A percentile compares a stretch with the other conserved stretches of the same genome.
These are phyloP conservation scores for Suaeda aralocaspica DNA, from an alignment of 148 eudicot genomes.

Conservation along the genomic window DNA sequence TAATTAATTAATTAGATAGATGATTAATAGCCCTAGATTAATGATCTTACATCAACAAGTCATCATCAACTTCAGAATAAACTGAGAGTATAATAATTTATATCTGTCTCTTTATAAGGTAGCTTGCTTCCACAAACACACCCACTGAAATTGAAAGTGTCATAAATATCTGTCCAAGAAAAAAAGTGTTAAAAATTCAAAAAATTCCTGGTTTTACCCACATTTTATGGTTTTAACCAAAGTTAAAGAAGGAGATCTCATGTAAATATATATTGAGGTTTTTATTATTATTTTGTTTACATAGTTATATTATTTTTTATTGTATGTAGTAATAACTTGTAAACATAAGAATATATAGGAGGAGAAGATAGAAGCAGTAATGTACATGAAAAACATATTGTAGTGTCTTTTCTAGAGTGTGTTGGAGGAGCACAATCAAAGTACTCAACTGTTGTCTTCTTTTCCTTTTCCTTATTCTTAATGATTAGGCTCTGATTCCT, in stretches of 20 bases:
- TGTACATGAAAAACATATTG: neutral
- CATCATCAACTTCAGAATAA: neutral
- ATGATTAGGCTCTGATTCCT: slow-evolving; percentile 13
- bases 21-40: neutral
- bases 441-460: slow-evolving; percentile 11
- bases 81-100: no score
- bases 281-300: no score
- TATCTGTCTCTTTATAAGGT: slow-evolving; percentile 24
- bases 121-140: slow-evolving; percentile 36
- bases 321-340: no score
- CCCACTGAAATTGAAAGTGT: slow-evolving; percentile 4
- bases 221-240: slow-evolving; percentile 11
- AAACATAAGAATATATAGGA: neutral
- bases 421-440: slow-evolving; percentile 7
- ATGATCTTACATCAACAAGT: neutral
- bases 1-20: no score
- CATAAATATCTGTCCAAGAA: slow-evolving; percentile 4
- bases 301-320: no score
- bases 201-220: slow-evolving; percentile 15
- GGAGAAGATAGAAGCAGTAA: neutral
- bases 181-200: neutral
- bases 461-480: neutral
- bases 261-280: no score
- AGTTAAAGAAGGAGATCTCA: neutral
- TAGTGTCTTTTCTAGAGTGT: slow-evolving; percentile 9